Evolutionary conservation across 352 stramenopile species (phyloP), one percentile per base, ranked within the genome.

Genomic region (Phytophthora sp.): DNA sequence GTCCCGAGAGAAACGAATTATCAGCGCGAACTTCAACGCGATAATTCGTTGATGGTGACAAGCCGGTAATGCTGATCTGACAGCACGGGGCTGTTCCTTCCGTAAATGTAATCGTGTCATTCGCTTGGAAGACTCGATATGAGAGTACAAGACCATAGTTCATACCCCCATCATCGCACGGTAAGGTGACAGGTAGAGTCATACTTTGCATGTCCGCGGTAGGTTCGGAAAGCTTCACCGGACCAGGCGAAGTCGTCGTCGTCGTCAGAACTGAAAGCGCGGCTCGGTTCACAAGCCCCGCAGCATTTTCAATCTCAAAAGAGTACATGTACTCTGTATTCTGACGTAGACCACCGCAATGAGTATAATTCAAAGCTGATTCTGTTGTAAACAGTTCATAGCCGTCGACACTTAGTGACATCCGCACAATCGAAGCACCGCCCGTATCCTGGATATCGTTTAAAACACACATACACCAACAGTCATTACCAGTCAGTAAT

Each of bases 231-330:
- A 87, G 20, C 2, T 38, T 46, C 8, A 76, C 64, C 1, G 42
- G 16, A 5, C 24, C 55, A 4, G 72, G 66, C 20, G 58, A 23
- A 3, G 47, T 61, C n/a, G 36, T 20, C n/a, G 15, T 35, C 3
- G 20, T 41, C 3, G 78, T 83, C 5, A 27, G n/a, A 27, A 86
- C 80, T 0, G 69, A 72, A 30, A 35, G 54, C 5, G 41, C 69
- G 3, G 52, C 42, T 29, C 54, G 67, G 35, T 57, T 73, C 4
- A 66, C n/a, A 35, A 75, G 52, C 2, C 80, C 80, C 3, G 46
- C 58, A 0, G 49, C 27, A 47, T 89, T 89, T 49, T 85, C 73
- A 16, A 87, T 68, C 41, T 83, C 76, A 16, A 89, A 54, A 29
- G 60, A 54, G 36, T 84, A 89, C 1, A 70, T 61, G 45, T 79